phyloP scores from a whole-genome alignment of 2,329 filamentous ascomycete genomes.

The Ophiostoma triangulosporum region DNA sequence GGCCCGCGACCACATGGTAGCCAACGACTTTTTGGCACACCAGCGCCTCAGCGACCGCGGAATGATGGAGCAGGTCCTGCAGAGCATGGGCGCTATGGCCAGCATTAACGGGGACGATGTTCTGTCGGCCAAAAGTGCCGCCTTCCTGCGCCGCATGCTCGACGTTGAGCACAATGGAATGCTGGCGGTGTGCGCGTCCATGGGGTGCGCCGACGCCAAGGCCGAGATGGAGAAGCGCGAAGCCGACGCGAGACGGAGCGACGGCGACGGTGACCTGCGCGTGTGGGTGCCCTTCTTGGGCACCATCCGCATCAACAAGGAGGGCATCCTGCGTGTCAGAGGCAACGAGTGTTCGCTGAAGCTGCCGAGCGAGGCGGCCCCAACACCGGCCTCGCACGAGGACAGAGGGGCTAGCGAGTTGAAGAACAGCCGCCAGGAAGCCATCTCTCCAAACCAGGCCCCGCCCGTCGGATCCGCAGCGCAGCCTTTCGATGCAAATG shows the following conservation, averaged over 20 bases:
- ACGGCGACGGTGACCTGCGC: constrained; percentile 7
- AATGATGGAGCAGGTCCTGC: constrained; percentile 24
- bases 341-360: background rate
- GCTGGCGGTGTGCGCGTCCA: background rate
- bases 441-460: background rate
- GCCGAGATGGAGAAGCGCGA: background rate
- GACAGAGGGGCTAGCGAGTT: background rate
- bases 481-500: background rate
- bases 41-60: constrained; percentile 29
- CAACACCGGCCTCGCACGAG: background rate
- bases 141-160: constrained; percentile 24
- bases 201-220: background rate
- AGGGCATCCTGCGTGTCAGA: constrained; percentile 6
- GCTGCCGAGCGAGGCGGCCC: background rate
- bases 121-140: constrained; percentile 19
- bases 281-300: constrained; percentile 32
- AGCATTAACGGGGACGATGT: constrained; percentile 14
- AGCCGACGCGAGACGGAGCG: background rate
- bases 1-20: background rate
- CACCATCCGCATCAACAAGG: constrained; percentile 21
- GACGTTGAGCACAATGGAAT: constrained; percentile 20
- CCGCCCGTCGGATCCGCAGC: background rate
- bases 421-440: background rate
- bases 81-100: constrained; percentile 20
- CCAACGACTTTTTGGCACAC: constrained; percentile 22